Evolutionary conservation across 2,329 filamentous ascomycete genomes (phyloP), one percentile per base, ranked within the genome.

Genomic region (Alternaria ethzedia): DNA sequence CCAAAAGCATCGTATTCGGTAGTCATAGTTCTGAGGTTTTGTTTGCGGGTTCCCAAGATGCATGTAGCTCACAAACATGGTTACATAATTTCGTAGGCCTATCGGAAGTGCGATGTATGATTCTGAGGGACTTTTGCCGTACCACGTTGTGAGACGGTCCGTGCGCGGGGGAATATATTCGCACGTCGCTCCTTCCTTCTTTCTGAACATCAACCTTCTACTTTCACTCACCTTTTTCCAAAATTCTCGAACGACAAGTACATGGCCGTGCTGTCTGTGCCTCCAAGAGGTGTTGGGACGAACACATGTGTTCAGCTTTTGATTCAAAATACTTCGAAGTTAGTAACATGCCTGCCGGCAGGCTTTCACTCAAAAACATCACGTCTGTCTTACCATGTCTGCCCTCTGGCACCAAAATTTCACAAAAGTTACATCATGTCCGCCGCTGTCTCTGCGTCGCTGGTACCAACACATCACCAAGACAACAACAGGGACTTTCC

Each of bases 1-100:
- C 36, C 15, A 11, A 41, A 10, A 10, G n/a, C n/a, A 5, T 41
- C 36, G 36, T 17, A 17, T 17, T 6, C n/a, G 36, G n/a, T 0
- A 41, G 32, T 2, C 2, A 17, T 17, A 8, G 1, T 0, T 10
- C 3, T n/a, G 5, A 5, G 9, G 9, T 4, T 3, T 36, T 3
- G 12, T 15, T 4, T 15, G 13, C 0, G 4, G 2, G 7, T 15
- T 41, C 17, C 15, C 36, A 41, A 41, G n/a, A 6, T 15, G 2
- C 2, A 6, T 10, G 15, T 17, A 10, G 9, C 17, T 3, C 3
- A 10, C 15, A 41, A 41, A 17, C n/a, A 17, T 17, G 36, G 15
- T 41, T 41, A 17, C 3, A 1, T 0, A 0, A 0, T 10, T 10
- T 41, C 3, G 36, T 5, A 3, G n/a, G 36, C 36, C 36, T 41